These are phyloP conservation scores for Aspergillus kassunensis DNA, from an alignment of 495 filamentous ascomycete genomes.

Conservation along the genomic window DNA sequence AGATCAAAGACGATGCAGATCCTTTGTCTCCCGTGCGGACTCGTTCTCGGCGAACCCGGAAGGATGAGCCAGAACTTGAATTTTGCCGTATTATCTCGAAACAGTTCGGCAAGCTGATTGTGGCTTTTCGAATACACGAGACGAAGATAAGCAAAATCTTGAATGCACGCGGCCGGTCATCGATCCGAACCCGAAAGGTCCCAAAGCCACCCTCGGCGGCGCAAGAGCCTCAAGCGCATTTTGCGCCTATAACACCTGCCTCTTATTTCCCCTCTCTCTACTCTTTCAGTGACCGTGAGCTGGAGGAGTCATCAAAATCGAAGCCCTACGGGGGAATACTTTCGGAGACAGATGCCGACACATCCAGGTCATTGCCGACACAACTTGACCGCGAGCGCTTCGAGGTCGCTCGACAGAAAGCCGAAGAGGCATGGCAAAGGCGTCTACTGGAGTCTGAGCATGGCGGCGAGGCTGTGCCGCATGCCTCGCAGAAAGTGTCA, in stretches of 20 bases:
- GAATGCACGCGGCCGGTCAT: conserved; percentile 31
- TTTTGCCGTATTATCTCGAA: conserved; percentile 33
- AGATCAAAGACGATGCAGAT: conserved; percentile 17
- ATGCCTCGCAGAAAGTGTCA: conserved; percentile 63
- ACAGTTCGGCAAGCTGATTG: conserved; percentile 45
- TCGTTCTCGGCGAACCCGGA: conserved; percentile 37
- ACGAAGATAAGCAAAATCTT: conserved; percentile 57
- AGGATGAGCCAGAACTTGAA: conserved; percentile 31
- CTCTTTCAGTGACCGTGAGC: conserved; percentile 79
- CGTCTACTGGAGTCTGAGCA: conserved; percentile 48
- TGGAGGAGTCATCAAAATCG: conserved; percentile 75
- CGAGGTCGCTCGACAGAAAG: conserved; percentile 79
- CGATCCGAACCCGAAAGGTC: conserved; percentile 32
- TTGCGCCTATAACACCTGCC: conserved; percentile 42
- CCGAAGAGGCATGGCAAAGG: conserved; percentile 85
- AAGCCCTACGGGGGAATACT: conserved; percentile 97
- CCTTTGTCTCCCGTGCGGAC: conserved; percentile 26
- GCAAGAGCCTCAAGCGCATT: conserved; percentile 41
- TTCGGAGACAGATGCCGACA: conserved; percentile 84
- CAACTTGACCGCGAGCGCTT: conserved; percentile 77
- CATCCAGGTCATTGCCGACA: conserved; percentile 77
- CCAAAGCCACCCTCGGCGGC: conserved; percentile 31
- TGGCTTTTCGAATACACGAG: conserved; percentile 58
- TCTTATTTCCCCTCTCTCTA: conserved; percentile 73
- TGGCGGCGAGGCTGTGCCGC: conserved; percentile 44